Evolutionary conservation across 495 filamentous ascomycete genomes (phyloP), one percentile per base, ranked within the genome.

Genomic region (Hypoxylon crocopeplum): DNA sequence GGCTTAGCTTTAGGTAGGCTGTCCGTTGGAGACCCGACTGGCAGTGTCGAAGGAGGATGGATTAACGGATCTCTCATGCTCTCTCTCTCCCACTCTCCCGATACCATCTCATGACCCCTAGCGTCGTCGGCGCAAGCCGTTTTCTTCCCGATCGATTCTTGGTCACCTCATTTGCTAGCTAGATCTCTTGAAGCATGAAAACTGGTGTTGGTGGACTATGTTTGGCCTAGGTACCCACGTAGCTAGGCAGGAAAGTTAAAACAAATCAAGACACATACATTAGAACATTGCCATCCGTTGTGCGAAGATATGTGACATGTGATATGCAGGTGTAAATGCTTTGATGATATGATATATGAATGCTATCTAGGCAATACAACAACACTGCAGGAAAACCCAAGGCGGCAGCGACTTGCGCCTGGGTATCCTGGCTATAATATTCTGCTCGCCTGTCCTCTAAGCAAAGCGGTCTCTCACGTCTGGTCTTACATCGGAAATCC

Each of bases 291-390:
- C 24, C 8, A 3, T 27, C 24, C 24, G 24, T 27, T 3, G n/a
- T 39, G 2, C 13, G 39, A 16, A 45, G 4, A 39, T 47, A 11
- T 46, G 21, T 32, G 21, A 36, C 7, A 19, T 46, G 3, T 16
- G 25, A 13, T 53, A n/a, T n/a, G n/a, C n/a, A n/a, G n/a, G n/a
- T n/a, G 52, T 46, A 54, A 61, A 64, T 68, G 56, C 51, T 64
- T 54, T 32, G 27, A 56, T 48, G 44, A 36, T 51, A 55, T 33
- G 44, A 40, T 38, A 36, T 51, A 55, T 33, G 44, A 40, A 66
- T 68, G 57, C 56, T 67, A 60, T 44, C 40, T 58, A 68, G 38
- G 42, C 50, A 39, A 68, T 62, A 62, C 49, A 54, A 56, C 5
- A 48, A 22, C 38, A 48, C 39, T 24, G 13, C 20, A 30, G 30